Conservation (phyloP, 208 protist genomes). For the Leishmania lainsoni region DNA sequence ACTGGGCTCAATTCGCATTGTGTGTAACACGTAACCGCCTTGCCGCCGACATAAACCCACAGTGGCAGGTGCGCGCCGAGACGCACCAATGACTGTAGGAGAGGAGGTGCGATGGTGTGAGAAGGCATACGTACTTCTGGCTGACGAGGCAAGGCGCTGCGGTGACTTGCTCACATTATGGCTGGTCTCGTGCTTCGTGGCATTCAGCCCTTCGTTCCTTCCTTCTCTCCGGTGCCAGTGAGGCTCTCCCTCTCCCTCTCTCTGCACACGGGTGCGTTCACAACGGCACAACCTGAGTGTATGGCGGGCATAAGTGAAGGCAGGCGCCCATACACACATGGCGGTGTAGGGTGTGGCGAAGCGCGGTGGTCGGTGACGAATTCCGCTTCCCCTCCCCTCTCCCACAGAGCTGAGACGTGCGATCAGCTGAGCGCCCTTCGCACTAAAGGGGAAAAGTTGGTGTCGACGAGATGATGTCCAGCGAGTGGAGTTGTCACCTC, state of each 20-base stretch:
- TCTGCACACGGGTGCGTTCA: background rate
- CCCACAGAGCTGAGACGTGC: background rate
- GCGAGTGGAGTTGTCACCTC: no score
- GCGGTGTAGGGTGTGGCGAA: background rate
- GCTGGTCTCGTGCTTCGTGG: background rate
- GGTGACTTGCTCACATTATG: background rate
- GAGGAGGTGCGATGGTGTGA: background rate
- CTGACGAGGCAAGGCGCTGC: background rate
- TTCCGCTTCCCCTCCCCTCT: background rate
- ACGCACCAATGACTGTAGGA: background rate
- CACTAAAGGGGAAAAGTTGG: background rate
- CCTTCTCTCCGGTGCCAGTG: background rate
- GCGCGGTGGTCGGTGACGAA: no score
- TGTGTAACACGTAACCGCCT: background rate
- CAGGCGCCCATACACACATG: background rate
- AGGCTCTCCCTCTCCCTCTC: background rate
- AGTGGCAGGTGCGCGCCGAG: background rate
- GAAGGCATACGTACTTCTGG: background rate
- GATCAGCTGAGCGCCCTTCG: background rate
- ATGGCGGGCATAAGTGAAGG: no score
- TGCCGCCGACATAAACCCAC: background rate
- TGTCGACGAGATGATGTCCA: no score
- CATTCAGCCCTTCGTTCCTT: background rate
- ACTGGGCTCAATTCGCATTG: background rate
- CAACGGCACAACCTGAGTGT: no score